phyloP scores from a whole-genome alignment of 73 alveolate genomes.

The Paraurostyla sp. region DNA sequence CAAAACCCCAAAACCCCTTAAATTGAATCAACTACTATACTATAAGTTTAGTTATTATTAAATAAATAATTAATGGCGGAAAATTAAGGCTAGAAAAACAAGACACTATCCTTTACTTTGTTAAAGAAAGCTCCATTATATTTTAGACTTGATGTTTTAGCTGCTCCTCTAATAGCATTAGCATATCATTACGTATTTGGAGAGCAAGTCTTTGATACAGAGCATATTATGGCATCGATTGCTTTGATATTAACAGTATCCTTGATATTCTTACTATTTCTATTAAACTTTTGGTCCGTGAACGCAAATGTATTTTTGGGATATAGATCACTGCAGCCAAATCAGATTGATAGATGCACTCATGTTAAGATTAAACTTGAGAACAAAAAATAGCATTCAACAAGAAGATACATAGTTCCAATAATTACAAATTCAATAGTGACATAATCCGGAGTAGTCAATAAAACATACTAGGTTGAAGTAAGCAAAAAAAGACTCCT shows the following conservation, averaged over 20 bases:
- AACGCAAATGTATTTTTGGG: slow-evolving; percentile 1
- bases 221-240: slow-evolving; percentile 63
- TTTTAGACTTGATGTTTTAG: slow-evolving; percentile 48
- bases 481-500: slow-evolving; percentile 79
- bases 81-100: slow-evolving; percentile 2
- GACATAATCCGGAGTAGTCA: not conserved
- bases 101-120: not conserved
- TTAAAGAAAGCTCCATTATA: slow-evolving; percentile 37
- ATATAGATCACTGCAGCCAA: not conserved
- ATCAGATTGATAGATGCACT: slow-evolving; percentile 51
- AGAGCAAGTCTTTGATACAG: slow-evolving; percentile 59
- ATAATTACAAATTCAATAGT: slow-evolving; percentile 35
- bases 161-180: slow-evolving; percentile 23
- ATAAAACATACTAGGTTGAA: slow-evolving; percentile 65
- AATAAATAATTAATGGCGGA: slow-evolving; percentile 42
- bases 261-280: slow-evolving; percentile 40
- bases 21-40: no score
- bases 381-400: slow-evolving; percentile 50
- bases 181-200: slow-evolving; percentile 39
- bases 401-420: slow-evolving; percentile 65
- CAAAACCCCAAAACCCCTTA: no score
- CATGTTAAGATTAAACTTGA: slow-evolving; percentile 62
- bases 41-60: no score
- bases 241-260: slow-evolving; percentile 33
- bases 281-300: slow-evolving; percentile 71